A percentile compares a stretch with the other conserved stretches of the same genome.
phyloP scores from a whole-genome alignment of 2,329 filamentous ascomycete genomes.

The Raffaelea arxii region DNA sequence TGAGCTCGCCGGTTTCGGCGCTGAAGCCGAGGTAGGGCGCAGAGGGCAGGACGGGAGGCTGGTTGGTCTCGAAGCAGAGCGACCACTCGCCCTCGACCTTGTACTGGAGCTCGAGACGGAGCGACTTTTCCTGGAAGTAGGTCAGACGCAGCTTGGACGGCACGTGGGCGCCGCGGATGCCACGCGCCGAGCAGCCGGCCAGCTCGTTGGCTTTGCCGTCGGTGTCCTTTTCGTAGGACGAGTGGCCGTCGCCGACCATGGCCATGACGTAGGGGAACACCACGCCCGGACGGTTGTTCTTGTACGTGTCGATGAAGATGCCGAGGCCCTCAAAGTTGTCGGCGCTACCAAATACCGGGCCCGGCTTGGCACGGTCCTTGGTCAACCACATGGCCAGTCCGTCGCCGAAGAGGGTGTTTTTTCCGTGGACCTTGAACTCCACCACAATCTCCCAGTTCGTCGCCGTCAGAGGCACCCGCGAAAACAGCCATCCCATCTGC shows the following conservation, averaged over 20 bases:
- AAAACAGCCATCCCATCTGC: conserved; percentile 89
- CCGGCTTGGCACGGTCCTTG: conserved; percentile 72
- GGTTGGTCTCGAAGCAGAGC: conserved; percentile 69
- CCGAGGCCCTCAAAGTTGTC: conserved; percentile 92
- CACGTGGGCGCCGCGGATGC: conserved; percentile 68
- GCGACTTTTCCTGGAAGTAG: conserved; percentile 91
- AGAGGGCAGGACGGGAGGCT: conserved; percentile 67
- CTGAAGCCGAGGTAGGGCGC: conserved; percentile 68
- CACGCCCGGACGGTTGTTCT: conserved; percentile 93
- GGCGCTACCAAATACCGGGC: conserved; percentile 76
- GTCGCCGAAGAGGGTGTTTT: conserved; percentile 85
- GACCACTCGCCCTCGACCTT: conserved; percentile 84
- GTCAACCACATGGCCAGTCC: conserved; percentile 98
- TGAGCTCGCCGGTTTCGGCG: conserved; percentile 90
- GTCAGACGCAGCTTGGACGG: conserved; percentile 82
- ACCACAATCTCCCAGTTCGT: conserved; percentile 99
- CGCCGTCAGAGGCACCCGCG: conserved; percentile 84
- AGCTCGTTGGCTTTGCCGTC: conserved; percentile 91
- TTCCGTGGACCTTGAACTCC: conserved; percentile 88
- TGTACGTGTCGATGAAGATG: conserved; percentile 97
- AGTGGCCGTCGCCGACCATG: conserved; percentile 90
- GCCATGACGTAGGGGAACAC: conserved; percentile 98
- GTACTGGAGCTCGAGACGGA: conserved; percentile 90
- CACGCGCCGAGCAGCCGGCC: conserved; percentile 88
- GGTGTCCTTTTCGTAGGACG: conserved; percentile 80